Conservation (phyloP, 106 monocot genomes). For the Dendrobium chrysotoxum region DNA sequence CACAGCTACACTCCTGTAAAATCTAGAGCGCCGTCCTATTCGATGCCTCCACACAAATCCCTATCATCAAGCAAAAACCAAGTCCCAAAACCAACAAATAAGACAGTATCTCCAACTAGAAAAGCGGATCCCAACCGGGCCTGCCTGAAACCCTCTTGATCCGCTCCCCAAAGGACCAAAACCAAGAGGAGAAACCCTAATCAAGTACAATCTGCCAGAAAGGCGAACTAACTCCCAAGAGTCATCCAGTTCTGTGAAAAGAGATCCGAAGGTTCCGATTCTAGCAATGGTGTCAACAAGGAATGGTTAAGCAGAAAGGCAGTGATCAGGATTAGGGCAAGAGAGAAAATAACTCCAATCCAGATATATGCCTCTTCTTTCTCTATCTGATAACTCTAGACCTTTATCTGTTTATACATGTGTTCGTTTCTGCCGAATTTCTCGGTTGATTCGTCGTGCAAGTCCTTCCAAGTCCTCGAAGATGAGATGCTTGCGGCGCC, state of each 20-base stretch:
- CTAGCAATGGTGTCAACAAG: not conserved
- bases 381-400: not conserved
- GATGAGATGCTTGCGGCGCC: not conserved
- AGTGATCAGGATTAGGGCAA: not conserved
- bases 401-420: not conserved
- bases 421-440: constrained; percentile 1
- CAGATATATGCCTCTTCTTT: not conserved
- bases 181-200: constrained; percentile 7
- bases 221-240: not conserved
- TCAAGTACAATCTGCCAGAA: not conserved
- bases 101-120: not conserved
- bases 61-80: not conserved
- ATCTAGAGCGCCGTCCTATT: constrained; percentile 14
- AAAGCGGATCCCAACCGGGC: not conserved
- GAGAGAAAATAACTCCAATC: constrained; percentile 3
- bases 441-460: not conserved
- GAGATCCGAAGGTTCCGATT: constrained; percentile 10
- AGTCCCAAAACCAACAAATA: not conserved
- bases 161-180: not conserved
- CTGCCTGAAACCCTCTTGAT: not conserved
- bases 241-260: not conserved
- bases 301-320: not conserved
- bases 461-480: not conserved
- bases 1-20: not conserved
- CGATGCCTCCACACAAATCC: constrained; percentile 7